A percentile compares a stretch with the other conserved stretches of the same genome.
These are phyloP conservation scores for Monilinia fructigena DNA, from an alignment of 2,329 filamentous ascomycete species.

Conservation along the genomic window DNA sequence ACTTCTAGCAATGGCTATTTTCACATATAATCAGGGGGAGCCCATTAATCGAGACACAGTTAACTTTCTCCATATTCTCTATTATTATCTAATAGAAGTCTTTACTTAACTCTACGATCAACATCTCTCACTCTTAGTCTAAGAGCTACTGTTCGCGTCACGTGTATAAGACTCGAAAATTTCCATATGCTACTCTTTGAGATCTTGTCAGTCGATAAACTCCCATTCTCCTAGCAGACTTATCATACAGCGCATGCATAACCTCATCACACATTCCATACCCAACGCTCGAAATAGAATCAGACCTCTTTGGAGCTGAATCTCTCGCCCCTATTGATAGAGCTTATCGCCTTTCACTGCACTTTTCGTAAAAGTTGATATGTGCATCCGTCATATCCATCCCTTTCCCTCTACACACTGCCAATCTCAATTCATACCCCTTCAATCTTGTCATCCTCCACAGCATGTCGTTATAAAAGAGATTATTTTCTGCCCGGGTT, in stretches of 20 bases:
- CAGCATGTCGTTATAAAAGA: not conserved
- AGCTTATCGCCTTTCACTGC: not conserved
- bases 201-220: slow-evolving; percentile 51
- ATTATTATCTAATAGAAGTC: too few relatives aligned
- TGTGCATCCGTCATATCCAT: slow-evolving; percentile 13
- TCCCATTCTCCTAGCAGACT: slow-evolving; percentile 52
- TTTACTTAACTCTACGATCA: not conserved
- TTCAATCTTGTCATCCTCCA: not conserved
- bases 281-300: slow-evolving; percentile 13
- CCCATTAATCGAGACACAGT: not conserved
- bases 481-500: slow-evolving; percentile 2
- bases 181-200: too few relatives aligned
- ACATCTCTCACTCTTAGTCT: not conserved
- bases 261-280: slow-evolving; percentile 47
- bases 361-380: not conserved
- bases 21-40: not conserved
- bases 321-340: not conserved
- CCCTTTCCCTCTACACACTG: not conserved
- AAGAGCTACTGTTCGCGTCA: not conserved
- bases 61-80: not conserved
- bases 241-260: slow-evolving; percentile 53
- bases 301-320: slow-evolving; percentile 21
- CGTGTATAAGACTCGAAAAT: not conserved
- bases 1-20: not conserved
- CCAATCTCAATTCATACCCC: slow-evolving; percentile 1